phyloP scores from a whole-genome alignment of 257 asterid species.

The Plantago elongata region DNA sequence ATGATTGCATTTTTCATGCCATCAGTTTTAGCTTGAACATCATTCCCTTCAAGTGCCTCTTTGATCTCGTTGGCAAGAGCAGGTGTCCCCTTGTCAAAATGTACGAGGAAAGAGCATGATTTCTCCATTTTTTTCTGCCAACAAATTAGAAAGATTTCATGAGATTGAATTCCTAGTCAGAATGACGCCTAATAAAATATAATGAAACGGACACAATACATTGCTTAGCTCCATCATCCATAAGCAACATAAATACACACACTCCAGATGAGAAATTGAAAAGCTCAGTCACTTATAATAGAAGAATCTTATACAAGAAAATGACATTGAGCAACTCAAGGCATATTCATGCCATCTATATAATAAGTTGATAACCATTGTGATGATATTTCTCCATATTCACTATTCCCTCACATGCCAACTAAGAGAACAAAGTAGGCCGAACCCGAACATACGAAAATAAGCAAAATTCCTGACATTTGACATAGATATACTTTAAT shows the following conservation, averaged over 20 bases:
- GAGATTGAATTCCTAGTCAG: neutral
- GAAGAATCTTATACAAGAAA: neutral
- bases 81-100: constrained; percentile 84
- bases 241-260: neutral
- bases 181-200: neutral
- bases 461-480: neutral
- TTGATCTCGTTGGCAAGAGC: constrained; percentile 90
- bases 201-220: neutral
- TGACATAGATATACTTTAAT: neutral
- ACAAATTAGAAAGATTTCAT: constrained; percentile 3
- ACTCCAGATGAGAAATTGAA: neutral
- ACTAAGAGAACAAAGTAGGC: no score
- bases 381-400: no score
- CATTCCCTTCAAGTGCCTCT: constrained; percentile 87
- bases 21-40: constrained; percentile 68
- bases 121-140: constrained; percentile 64
- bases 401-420: neutral
- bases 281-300: constrained; percentile 9
- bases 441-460: neutral
- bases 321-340: no score
- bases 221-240: constrained; percentile 11
- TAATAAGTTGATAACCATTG: no score
- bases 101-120: constrained; percentile 71
- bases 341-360: no score
- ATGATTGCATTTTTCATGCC: constrained; percentile 84